Evolutionary conservation across 257 asterid species (phyloP).

Genomic region (Solanum sejunctum): DNA sequence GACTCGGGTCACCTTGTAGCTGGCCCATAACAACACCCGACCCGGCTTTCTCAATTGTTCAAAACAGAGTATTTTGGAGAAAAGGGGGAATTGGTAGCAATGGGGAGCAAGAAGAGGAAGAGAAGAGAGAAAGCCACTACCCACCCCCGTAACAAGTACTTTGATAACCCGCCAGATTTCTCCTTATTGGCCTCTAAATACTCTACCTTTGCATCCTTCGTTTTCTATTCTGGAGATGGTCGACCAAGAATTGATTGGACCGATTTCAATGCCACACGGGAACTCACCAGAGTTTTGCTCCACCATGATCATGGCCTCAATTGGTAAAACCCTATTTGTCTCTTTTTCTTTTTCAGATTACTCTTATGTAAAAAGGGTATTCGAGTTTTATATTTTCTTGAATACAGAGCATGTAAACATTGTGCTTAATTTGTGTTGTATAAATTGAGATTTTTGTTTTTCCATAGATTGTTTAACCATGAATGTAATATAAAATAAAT

Average conservation of each 20-base stretch:
- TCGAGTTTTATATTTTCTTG: not conserved
- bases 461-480: not conserved
- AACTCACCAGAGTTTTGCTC: slow-evolving; percentile 63
- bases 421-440: not conserved
- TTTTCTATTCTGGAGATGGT: slow-evolving; percentile 53
- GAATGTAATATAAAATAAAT: not conserved
- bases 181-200: slow-evolving; percentile 45
- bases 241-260: slow-evolving; percentile 88
- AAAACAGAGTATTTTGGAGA: not conserved
- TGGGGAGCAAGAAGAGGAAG: slow-evolving; percentile 69
- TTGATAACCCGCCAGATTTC: slow-evolving; percentile 81
- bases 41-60: not conserved
- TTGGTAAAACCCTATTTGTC: slow-evolving; percentile 21
- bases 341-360: not conserved
- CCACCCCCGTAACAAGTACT: slow-evolving; percentile 69
- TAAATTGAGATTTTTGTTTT: not conserved
- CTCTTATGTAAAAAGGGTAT: not conserved
- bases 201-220: slow-evolving; percentile 52
- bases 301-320: slow-evolving; percentile 68
- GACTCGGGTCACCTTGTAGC: not conserved
- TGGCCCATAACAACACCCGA: not conserved
- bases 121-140: slow-evolving; percentile 33
- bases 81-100: not conserved
- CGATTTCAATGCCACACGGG: slow-evolving; percentile 91
- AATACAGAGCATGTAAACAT: not conserved